Percentiles rank a stretch among this genome's conserved stretches.
These are phyloP conservation scores for Sisymbrium altissimum DNA, from an alignment of 345 rosid genomes.

Conservation along the genomic window DNA sequence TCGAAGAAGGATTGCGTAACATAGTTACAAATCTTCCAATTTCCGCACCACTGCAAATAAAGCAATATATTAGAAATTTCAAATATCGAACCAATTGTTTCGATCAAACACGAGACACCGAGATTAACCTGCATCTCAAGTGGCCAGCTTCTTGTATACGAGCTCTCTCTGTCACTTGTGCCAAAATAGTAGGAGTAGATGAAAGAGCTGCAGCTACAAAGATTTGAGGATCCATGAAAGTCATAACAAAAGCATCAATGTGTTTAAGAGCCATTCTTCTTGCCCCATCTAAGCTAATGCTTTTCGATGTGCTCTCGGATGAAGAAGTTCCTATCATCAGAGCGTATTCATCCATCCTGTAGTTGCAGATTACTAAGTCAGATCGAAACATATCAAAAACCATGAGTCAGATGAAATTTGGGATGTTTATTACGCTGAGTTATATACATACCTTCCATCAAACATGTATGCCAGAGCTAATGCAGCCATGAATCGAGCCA, in stretches of 20 bases:
- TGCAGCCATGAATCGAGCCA: conserved; percentile 91
- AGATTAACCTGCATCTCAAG: conserved; percentile 81
- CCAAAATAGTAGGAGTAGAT: conserved; percentile 69
- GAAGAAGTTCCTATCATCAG: conserved; percentile 51
- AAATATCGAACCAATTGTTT: neutral
- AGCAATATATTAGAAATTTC: neutral
- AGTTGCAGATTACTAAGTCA: conserved; percentile 8
- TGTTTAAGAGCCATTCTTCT: conserved; percentile 73
- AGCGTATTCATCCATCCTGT: conserved; percentile 77
- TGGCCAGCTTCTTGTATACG: conserved; percentile 94
- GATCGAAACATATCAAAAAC: neutral
- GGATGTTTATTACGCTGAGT: neutral
- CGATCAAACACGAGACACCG: neutral
- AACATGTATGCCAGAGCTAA: conserved; percentile 81
- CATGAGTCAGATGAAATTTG: neutral
- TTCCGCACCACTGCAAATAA: conserved; percentile 63
- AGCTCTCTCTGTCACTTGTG: conserved; percentile 86
- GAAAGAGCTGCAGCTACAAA: conserved; percentile 68
- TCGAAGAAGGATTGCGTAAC: conserved; percentile 57
- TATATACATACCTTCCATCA: conserved; percentile 59
- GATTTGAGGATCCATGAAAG: conserved; percentile 67
- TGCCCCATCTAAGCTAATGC: conserved; percentile 72
- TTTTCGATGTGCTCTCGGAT: conserved; percentile 65
- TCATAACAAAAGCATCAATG: conserved; percentile 59
- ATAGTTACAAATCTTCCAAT: conserved; percentile 74